Base-by-base conservation (phyloP, 1,284 basidiomycete species). In the Ustilago loliicola region DNA sequence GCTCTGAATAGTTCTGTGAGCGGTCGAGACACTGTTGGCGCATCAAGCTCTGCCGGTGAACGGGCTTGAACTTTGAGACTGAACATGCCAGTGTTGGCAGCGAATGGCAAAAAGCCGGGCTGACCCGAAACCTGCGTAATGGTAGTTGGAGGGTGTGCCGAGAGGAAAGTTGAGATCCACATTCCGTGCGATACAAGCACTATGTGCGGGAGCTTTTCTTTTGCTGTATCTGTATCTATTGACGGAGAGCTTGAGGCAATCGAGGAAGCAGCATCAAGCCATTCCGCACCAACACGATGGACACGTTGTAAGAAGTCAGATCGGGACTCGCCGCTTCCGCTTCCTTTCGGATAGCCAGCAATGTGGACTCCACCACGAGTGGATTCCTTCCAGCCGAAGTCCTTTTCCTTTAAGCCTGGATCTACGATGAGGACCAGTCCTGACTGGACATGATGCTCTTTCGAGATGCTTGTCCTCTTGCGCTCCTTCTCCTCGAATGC, bases 171-270 rank as follows among this genome's bases (percentile, higher is more conserved):
- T 3, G 80, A 78, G 66, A 85, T 80, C 81, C 80, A 82, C 67
- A 83, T 79, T 25, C 82, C 83, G 68, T 85, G 83, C 17, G 76
- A 73, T 17, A 85, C 81, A 7, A 84, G 42, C 2, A 85, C 77
- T 4, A 82, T 66, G 45, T 83, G 82, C 13, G 82, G 78, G 2
- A 63, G 23, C 27, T 23, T 2, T 19, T 19, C 13, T 4, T 19
- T 13, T 15, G n/a, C 52, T 21, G 27, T n/a, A 11, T 38, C 23
- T 13, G 32, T 11, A 19, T 19, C 9, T n/a, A 7, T 36, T 30
- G 42, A 29, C 17, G 25, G 2, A 3, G 30, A 51, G 2, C n/a
- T 30, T 0, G 56, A 55, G 21, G 65, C 67, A 0, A 65, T 55
- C 2, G 9, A 4, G 2, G 56, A 53, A 42, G 66, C 70, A 21